Evolutionary conservation across 2,329 filamentous ascomycete species (phyloP), one percentile per base, ranked within the genome.

Genomic region (Seiridium unicorne): DNA sequence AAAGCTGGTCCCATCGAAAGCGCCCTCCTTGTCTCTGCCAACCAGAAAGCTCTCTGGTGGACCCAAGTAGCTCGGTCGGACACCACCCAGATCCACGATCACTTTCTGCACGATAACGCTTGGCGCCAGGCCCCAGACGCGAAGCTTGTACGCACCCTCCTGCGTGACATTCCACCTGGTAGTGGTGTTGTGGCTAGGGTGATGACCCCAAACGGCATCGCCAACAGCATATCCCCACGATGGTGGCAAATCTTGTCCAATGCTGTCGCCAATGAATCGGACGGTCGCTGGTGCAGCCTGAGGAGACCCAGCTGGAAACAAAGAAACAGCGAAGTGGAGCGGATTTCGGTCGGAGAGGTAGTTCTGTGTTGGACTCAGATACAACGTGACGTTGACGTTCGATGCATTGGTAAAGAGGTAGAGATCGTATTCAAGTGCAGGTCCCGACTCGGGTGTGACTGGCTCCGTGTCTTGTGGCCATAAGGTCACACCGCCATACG

Each of bases 401-500:
- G 78, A 70, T 26, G 71, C 70, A 60, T 79, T 78, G 48, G 81
- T 84, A 74, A 87, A 89, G 10, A 86, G 77, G 71, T 86, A 89
- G 60, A 89, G 67, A 57, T 83, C 77, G 69, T 89, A 90, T 63
- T 85, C 81, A 7, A 89, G 77, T 4, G 79, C 80, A 1, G 86
- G 85, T 0, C 77, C 82, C 9, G 77, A 76, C 3, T 75, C 75
- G 0, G 81, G 69, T 2, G 77, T 73, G 40, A 85, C 78, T 13
- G 83, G 82, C 46, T 79, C 76, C 0, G 81, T 77, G 26, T 79
- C 75, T 38, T 80, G 78, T 1, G 85, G 84, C 66, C 79, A 78
- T 4, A 89, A 74, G 0, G 83, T 83, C 3, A 89, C 80, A 18
- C 84, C 86, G 0, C 81, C 82, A 1, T 81, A 72, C 0, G 84